These are phyloP conservation scores for Gossypium mustelinum DNA, from an alignment of 345 rosid species.

Conservation along the genomic window DNA sequence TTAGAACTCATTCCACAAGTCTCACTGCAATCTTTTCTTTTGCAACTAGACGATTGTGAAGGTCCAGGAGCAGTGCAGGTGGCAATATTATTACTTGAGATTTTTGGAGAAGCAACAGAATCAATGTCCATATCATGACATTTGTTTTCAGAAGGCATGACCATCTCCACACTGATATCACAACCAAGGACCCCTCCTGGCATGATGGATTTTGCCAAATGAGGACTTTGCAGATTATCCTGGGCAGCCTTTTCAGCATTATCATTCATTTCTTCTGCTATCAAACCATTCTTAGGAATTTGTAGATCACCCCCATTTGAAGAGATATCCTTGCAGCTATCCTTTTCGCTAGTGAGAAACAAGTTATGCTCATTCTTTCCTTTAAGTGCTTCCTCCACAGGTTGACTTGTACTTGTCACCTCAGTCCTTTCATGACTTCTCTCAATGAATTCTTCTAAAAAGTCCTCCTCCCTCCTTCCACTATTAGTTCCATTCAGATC, in stretches of 20 bases:
- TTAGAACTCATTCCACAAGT: slow-evolving; percentile 33
- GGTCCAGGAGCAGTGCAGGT: slow-evolving; percentile 20
- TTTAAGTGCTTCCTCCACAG: slow-evolving; percentile 10
- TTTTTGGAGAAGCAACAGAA: slow-evolving; percentile 32
- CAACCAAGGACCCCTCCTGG: slow-evolving; percentile 15
- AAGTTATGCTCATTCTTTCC: slow-evolving; percentile 8
- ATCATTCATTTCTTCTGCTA: slow-evolving; percentile 25
- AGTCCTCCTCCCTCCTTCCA: slow-evolving; percentile 10
- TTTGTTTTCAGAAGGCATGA: slow-evolving; percentile 37
- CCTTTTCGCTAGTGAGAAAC: slow-evolving; percentile 9
- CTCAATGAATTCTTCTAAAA: slow-evolving; percentile 9
- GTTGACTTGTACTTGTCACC: slow-evolving; percentile 17
- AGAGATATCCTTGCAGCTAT: slow-evolving; percentile 10
- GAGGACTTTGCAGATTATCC: slow-evolving; percentile 24
- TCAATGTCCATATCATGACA: slow-evolving; percentile 27
- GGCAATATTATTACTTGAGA: slow-evolving; percentile 26
- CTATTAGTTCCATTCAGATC: slow-evolving; percentile 12
- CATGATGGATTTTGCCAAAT: slow-evolving; percentile 13
- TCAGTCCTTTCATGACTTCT: slow-evolving; percentile 10
- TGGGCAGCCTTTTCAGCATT: slow-evolving; percentile 24
- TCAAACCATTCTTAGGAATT: slow-evolving; percentile 24
- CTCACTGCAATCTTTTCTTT: slow-evolving; percentile 26
- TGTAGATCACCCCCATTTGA: slow-evolving; percentile 24
- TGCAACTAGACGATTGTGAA: slow-evolving; percentile 24
- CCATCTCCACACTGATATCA: slow-evolving; percentile 31